Conservation (phyloP, 202 grass and related monocot species). For the Zoysia matrella region DNA sequence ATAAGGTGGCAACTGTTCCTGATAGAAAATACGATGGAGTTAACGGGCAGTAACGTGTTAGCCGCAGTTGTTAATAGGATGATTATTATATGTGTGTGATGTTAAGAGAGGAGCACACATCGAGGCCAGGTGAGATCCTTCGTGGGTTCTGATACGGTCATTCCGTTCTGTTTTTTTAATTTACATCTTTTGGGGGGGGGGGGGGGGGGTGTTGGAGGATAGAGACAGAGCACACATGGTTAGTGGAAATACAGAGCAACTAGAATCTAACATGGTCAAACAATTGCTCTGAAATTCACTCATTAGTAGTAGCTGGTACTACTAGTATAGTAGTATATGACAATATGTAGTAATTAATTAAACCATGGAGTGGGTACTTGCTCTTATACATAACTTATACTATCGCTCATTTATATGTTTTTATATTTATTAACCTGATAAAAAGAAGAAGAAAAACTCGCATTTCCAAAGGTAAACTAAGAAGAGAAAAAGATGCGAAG, state of each 20-base stretch:
- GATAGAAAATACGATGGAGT: conserved; percentile 10
- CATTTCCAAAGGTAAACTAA: conserved; percentile 17
- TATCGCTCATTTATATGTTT: conserved; percentile 37
- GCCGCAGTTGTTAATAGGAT: neutral
- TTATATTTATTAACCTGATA: conserved; percentile 39
- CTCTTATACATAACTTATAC: conserved; percentile 14
- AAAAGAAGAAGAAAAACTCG: neutral
- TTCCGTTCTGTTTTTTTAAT: neutral
- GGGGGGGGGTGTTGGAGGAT: neutral
- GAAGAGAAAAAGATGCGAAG: neutral
- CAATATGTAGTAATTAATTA: conserved; percentile 7
- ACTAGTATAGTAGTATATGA: neutral
- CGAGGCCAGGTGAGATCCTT: neutral
- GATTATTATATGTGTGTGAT: neutral
- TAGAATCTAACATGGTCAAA: conserved; percentile 53
- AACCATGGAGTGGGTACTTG: neutral
- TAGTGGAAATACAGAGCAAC: conserved; percentile 28
- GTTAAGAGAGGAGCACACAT: neutral
- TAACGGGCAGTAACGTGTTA: neutral
- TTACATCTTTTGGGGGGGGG: neutral
- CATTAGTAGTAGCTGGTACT: conserved; percentile 23
- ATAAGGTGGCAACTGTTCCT: neutral
- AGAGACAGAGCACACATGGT: conserved; percentile 32
- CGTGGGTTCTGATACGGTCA: neutral
- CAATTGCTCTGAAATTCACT: conserved; percentile 31